Percentiles rank a stretch among this genome's conserved stretches.
Evolutionary conservation across 805 yeast species (phyloP).

Genomic region (Naumovozyma dairenensis): DNA sequence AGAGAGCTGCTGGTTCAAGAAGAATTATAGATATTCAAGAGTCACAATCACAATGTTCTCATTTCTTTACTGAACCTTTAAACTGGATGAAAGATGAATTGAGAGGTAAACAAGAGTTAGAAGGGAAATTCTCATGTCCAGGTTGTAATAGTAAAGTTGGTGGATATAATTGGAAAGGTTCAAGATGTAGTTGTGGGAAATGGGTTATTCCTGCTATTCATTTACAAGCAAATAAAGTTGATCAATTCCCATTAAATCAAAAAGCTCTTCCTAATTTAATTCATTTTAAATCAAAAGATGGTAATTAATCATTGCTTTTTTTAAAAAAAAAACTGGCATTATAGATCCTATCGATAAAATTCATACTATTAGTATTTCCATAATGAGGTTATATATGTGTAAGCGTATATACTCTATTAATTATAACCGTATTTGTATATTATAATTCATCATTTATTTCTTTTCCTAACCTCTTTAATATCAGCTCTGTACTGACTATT

Average conservation of each 20-base stretch:
- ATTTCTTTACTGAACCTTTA: conserved; percentile 79
- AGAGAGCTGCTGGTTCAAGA: conserved; percentile 50
- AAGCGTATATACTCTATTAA: too few species aligned
- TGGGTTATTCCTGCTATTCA: conserved; percentile 94
- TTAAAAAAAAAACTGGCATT: too few species aligned
- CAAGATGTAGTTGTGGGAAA: conserved; percentile 86
- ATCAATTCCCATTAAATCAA: conserved; percentile 35
- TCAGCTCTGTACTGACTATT: too few species aligned
- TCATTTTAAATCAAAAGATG: conserved; percentile 10
- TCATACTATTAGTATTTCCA: too few species aligned
- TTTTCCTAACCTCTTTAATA: too few species aligned
- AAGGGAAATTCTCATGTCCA: conserved; percentile 81
- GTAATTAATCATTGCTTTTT: too few species aligned
- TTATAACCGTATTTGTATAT: too few species aligned
- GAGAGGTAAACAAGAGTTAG: conserved; percentile 55
- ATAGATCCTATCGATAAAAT: too few species aligned
- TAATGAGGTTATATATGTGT: too few species aligned
- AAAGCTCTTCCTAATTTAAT: conserved; percentile 20
- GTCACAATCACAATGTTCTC: conserved; percentile 63
- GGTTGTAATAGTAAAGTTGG: conserved; percentile 82
- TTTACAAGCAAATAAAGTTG: conserved; percentile 72
- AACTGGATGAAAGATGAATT: conserved; percentile 85
- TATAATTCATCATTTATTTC: too few species aligned
- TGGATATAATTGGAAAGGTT: conserved; percentile 89
- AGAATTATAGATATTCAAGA: conserved; percentile 48